These are phyloP conservation scores for Senecio squalidus DNA, from an alignment of 140 eudicot species.

Conservation along the genomic window DNA sequence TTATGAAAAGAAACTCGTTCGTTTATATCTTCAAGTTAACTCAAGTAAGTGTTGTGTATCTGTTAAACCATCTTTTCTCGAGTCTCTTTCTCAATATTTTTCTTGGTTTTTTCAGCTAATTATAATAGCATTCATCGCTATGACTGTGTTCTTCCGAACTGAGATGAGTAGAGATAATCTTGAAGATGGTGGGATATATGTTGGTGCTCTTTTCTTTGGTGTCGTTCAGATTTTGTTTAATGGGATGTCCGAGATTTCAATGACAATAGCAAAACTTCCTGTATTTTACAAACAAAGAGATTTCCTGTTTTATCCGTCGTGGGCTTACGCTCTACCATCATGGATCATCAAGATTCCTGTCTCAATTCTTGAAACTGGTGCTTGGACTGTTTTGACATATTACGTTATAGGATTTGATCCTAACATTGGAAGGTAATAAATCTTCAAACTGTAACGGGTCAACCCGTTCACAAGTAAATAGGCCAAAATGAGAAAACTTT, in stretches of 20 bases:
- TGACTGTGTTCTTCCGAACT: conserved; percentile 70
- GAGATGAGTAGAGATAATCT: conserved; percentile 39
- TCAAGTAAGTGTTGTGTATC: conserved; percentile 34
- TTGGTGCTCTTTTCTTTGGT: conserved; percentile 56
- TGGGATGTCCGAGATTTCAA: conserved; percentile 62
- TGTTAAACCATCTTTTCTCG: not conserved
- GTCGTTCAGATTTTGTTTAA: conserved; percentile 37
- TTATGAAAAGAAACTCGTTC: conserved; percentile 52
- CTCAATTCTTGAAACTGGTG: conserved; percentile 49
- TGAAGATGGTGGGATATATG: conserved; percentile 49
- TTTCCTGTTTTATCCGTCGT: conserved; percentile 69
- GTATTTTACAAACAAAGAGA: conserved; percentile 81
- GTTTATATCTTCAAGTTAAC: conserved; percentile 44
- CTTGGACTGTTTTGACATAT: conserved; percentile 60
- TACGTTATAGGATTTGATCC: conserved; percentile 77
- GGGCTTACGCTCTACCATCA: conserved; percentile 73
- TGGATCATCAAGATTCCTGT: conserved; percentile 75
- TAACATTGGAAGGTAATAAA: conserved; percentile 45
- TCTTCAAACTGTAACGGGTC: not conserved
- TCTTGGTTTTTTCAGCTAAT: conserved; percentile 34
- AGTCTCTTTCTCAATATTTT: not conserved
- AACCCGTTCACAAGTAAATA: not conserved
- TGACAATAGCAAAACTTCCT: conserved; percentile 82
- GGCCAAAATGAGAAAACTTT: not conserved
- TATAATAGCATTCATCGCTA: conserved; percentile 31